Percentiles rank a stretch among this genome's conserved stretches.
Conservation (phyloP, 495 filamentous ascomycete species). For the Aspergillus bertholletiae region DNA sequence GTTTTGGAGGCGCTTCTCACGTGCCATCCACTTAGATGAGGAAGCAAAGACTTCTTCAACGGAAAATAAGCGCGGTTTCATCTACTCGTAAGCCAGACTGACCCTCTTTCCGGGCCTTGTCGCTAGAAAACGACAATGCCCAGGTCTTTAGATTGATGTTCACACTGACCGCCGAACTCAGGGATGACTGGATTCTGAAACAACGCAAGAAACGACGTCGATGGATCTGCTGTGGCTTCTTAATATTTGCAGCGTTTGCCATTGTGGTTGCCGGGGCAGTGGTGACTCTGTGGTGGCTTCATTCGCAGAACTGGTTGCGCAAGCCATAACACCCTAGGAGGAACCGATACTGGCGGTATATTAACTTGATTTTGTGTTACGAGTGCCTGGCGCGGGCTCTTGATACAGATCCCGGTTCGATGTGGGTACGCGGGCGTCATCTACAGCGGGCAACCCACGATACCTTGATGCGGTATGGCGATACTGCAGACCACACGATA, state of each 20-base stretch:
- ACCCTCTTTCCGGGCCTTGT: neutral
- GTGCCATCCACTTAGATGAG: conserved; percentile 52
- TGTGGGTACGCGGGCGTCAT: too few species aligned
- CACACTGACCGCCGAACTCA: neutral
- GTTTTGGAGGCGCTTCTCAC: conserved; percentile 62
- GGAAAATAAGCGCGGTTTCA: conserved; percentile 12
- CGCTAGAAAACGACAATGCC: neutral
- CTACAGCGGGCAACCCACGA: too few species aligned
- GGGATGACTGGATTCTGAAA: conserved; percentile 31
- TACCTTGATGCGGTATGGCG: too few species aligned
- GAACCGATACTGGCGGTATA: neutral
- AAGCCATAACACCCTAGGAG: neutral
- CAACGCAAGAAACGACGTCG: conserved; percentile 33
- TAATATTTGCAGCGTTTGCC: conserved; percentile 27
- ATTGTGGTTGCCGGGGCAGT: conserved; percentile 26
- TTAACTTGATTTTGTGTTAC: neutral
- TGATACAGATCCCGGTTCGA: too few species aligned
- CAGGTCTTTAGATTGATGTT: neutral
- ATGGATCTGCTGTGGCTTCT: conserved; percentile 31
- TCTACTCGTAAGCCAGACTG: conserved; percentile 11
- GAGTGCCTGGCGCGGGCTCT: too few species aligned
- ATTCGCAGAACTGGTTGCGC: conserved; percentile 37
- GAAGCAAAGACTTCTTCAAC: conserved; percentile 19
- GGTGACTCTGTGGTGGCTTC: conserved; percentile 36
- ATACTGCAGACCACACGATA: neutral